Percentiles rank a stretch among this genome's conserved stretches.
Evolutionary conservation across 495 filamentous ascomycete species (phyloP).

Genomic region (Xylaria sp.): DNA sequence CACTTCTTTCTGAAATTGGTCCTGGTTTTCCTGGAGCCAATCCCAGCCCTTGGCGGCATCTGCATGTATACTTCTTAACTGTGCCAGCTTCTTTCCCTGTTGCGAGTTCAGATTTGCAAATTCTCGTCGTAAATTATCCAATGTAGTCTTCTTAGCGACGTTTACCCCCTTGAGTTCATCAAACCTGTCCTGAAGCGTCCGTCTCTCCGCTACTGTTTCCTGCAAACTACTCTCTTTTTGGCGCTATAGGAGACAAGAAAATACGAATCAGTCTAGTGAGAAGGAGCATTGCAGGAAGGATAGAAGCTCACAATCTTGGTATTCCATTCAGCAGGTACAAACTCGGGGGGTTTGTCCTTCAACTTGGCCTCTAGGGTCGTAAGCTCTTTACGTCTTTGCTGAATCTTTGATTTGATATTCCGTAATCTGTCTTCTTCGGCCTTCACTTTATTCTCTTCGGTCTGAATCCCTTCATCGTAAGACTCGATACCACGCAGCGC

Average conservation of each 20-base stretch:
- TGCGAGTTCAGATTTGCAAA: slow-evolving; percentile 73
- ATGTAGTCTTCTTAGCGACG: slow-evolving; percentile 31
- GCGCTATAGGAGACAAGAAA: slow-evolving; percentile 36
- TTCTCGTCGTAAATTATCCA: slow-evolving; percentile 50
- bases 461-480: slow-evolving; percentile 60
- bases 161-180: slow-evolving; percentile 36
- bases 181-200: slow-evolving; percentile 44
- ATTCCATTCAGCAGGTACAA: slow-evolving; percentile 60
- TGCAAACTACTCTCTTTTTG: slow-evolving; percentile 56
- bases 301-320: slow-evolving; percentile 58
- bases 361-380: slow-evolving; percentile 52
- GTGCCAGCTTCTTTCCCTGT: slow-evolving; percentile 73
- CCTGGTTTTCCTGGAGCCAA: slow-evolving; percentile 77
- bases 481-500: slow-evolving; percentile 57
- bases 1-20: slow-evolving; percentile 78
- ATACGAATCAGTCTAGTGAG: slow-evolving; percentile 3
- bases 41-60: slow-evolving; percentile 76
- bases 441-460: slow-evolving; percentile 60
- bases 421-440: slow-evolving; percentile 62
- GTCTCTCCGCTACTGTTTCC: slow-evolving; percentile 50
- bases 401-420: slow-evolving; percentile 60
- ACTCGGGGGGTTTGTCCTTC: slow-evolving; percentile 54
- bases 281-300: not conserved
- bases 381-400: slow-evolving; percentile 49
- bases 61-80: slow-evolving; percentile 60